phyloP scores from a whole-genome alignment of 305 asterid genomes.

The Fraxinus nigra region DNA sequence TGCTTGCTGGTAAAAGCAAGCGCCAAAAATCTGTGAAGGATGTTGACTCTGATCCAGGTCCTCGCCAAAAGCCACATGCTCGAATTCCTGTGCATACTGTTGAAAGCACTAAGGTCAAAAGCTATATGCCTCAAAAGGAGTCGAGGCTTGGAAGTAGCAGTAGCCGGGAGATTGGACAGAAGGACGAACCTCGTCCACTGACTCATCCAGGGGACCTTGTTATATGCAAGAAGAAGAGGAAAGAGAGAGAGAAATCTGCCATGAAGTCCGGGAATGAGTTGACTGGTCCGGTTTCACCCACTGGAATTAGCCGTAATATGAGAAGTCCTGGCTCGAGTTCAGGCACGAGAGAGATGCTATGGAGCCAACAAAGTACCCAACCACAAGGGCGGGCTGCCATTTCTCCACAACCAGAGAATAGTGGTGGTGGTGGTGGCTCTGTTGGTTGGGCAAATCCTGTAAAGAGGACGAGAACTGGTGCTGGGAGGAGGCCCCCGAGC shows the following conservation, averaged over 20 bases:
- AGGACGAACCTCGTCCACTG: conserved; percentile 51
- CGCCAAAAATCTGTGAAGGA: conserved; percentile 53
- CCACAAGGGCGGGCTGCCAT: conserved; percentile 55
- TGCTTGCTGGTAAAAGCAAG: conserved; percentile 46
- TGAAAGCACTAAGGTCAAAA: conserved; percentile 46
- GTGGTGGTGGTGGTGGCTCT: conserved; percentile 45
- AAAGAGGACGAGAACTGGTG: conserved; percentile 85
- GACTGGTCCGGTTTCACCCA: conserved; percentile 71
- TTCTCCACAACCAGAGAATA: conserved; percentile 63
- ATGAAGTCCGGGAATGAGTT: conserved; percentile 52
- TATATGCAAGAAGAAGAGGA: conserved; percentile 93
- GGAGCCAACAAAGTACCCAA: conserved; percentile 43
- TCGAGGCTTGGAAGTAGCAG: conserved; percentile 46
- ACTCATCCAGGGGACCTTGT: conserved; percentile 97
- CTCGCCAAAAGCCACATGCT: conserved; percentile 58
- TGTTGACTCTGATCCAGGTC: conserved; percentile 49
- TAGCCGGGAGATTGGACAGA: conserved; percentile 46
- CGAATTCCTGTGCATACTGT: conserved; percentile 44
- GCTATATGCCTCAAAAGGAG: conserved; percentile 48
- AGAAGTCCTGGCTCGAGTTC: conserved; percentile 58
- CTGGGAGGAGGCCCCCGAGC: conserved; percentile 88
- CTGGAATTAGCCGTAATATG: conserved; percentile 52
- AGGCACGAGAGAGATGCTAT: conserved; percentile 41
- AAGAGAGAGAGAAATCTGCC: conserved; percentile 74
- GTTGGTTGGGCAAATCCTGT: conserved; percentile 99